Evolutionary conservation across 768 basidiomycete species (phyloP).

Genomic region (Harrya chromipes): DNA sequence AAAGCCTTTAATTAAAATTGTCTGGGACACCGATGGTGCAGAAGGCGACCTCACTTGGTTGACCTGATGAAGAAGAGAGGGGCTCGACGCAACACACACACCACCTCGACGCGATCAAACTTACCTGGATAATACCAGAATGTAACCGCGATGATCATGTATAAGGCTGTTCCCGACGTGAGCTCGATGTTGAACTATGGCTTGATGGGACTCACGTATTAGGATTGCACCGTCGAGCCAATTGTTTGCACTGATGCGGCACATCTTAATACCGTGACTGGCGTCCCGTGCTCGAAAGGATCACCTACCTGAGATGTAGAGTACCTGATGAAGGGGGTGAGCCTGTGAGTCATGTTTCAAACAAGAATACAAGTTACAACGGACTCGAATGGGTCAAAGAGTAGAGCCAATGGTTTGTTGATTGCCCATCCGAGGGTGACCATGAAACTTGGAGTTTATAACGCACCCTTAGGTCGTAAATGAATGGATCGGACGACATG

Average conservation of each 20-base stretch:
- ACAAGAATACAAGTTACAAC: constrained; percentile 40
- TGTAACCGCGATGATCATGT: constrained; percentile 65
- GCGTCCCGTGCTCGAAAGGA: constrained; percentile 34
- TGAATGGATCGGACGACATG: background rate
- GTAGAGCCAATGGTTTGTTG: constrained; percentile 72
- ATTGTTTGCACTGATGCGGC: constrained; percentile 67
- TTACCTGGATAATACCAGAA: constrained; percentile 61
- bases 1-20: background rate
- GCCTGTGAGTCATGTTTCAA: background rate
- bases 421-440: constrained; percentile 77
- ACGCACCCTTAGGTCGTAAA: background rate
- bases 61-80: constrained; percentile 17
- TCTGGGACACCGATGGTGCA: constrained; percentile 11
- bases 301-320: constrained; percentile 36
- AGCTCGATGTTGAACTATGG: background rate
- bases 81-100: background rate
- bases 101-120: background rate
- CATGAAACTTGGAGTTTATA: constrained; percentile 52
- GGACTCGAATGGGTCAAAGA: constrained; percentile 90
- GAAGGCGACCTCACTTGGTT: constrained; percentile 18
- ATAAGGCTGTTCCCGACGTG: constrained; percentile 45
- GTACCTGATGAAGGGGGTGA: constrained; percentile 26
- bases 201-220: constrained; percentile 48
- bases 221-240: constrained; percentile 80
- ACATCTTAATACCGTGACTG: constrained; percentile 5